phyloP scores from a whole-genome alignment of 805 yeast species.

The Cyberlindnera amylophila region DNA sequence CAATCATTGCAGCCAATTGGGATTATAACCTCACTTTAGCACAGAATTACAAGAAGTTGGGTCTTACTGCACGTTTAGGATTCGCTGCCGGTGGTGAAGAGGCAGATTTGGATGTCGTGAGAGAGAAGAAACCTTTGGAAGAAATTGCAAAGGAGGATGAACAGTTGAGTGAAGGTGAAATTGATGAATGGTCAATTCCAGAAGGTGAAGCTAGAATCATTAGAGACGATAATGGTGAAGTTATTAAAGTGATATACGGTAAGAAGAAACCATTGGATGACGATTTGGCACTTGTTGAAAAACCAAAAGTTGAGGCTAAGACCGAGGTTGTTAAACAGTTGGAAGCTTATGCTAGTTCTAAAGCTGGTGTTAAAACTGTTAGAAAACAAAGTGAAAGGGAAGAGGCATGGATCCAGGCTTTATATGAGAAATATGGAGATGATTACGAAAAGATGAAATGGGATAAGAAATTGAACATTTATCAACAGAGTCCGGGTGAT shows the following conservation, averaged over 20 bases:
- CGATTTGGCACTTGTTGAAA: slow-evolving; percentile 32
- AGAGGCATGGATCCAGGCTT: slow-evolving; percentile 58
- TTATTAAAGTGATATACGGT: slow-evolving; percentile 66
- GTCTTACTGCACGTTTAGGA: slow-evolving; percentile 66
- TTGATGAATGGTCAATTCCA: slow-evolving; percentile 39
- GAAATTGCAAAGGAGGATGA: slow-evolving; percentile 16
- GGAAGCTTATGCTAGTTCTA: slow-evolving; percentile 52
- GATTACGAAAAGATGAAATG: slow-evolving; percentile 87
- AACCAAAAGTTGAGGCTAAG: slow-evolving; percentile 29
- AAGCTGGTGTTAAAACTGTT: slow-evolving; percentile 37
- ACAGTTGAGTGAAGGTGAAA: slow-evolving; percentile 15
- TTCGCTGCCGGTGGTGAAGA: slow-evolving; percentile 80
- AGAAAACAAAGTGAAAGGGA: slow-evolving; percentile 70
- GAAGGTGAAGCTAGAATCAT: slow-evolving; percentile 76
- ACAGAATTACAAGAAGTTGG: slow-evolving; percentile 84
- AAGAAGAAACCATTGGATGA: slow-evolving; percentile 41
- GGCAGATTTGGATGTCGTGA: slow-evolving; percentile 40
- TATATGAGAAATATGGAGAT: slow-evolving; percentile 80
- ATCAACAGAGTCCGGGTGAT: slow-evolving; percentile 84
- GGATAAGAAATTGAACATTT: slow-evolving; percentile 80
- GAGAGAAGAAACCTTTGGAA: slow-evolving; percentile 31
- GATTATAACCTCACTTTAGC: slow-evolving; percentile 73
- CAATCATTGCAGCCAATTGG: slow-evolving; percentile 89
- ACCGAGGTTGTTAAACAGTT: slow-evolving; percentile 67
- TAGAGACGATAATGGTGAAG: slow-evolving; percentile 67